Base-by-base conservation (phyloP, 768 basidiomycete species). In the Xanthoconium purpureum region DNA sequence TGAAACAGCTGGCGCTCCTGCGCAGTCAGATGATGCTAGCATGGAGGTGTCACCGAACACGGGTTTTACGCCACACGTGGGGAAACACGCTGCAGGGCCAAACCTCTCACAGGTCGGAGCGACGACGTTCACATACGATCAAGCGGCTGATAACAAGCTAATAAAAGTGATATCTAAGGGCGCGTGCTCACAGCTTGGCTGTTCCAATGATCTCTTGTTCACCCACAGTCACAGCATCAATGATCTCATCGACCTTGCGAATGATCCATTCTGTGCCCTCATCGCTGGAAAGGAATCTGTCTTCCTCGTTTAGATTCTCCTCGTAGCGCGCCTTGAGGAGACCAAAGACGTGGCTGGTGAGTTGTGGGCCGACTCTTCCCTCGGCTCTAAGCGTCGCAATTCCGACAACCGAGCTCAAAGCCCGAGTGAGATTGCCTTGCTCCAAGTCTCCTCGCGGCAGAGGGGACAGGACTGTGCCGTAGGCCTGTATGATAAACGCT, bases 211-310 rank as follows among this genome's bases (percentile, higher is more conserved):
- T 56, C 61, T 64, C 67, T 42, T 69, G 63, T 50, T 71, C 75
- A 63, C 72, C 77, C 70, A 78, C 73, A 67, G 77, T 79, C 63
- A 91, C 83, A 56, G 84, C 85, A 71, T 91, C 89, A 60, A 88
- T 77, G 72, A 94, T 82, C 64, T 84, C 78, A 75, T 95, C 93
- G 51, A 92, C 84, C 47, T 83, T 88, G 66, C 87, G 84, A 65
- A 94, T 77, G 49, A 94, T 85, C 93, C 93, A 95, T 74, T 89
- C 88, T 18, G 89, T 82, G 35, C 93, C 93, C 71, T 93, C 89
- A 67, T 94, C 92, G 57, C 81, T 88, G 24, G 88, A 78, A 39
- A 95, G 80, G 87, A 88, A 95, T 55, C 74, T 77, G 69, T 92
- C 91, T 71, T 88, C 89, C 63, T 81, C 80, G 61, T 74, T 84